Base-by-base conservation (phyloP, 345 rosid genomes). In the Gossypium bickii region DNA sequence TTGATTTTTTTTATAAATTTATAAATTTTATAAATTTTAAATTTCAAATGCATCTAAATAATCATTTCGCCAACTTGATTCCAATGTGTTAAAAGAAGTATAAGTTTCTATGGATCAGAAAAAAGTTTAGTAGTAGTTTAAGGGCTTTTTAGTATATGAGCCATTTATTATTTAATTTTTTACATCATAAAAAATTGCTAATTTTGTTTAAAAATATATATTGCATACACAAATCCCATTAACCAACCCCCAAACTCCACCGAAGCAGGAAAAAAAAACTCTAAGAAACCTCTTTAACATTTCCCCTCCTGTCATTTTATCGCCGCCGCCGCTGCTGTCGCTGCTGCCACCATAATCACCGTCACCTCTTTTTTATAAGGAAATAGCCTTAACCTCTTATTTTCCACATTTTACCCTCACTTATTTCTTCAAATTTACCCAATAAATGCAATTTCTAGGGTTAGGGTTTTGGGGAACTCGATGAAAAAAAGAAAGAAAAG, bases 401-500 rank as follows among this genome's bases (percentile, higher is more conserved):
- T 12, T 64, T 64, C 27, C 49, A 2, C 49, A n/a, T 64, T 64
- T 38, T 10, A 2, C 49, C 69, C 24, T 17, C 49, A 4, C 69
- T 34, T 10, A 4, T 3, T 64, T 43, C 49, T 18, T 16, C 49
- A 10, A 41, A 64, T 3, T 64, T 43, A 41, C 49, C 25, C 3
- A 29, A n/a, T 0, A 64, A 64, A 64, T 64, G 49, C n/a, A n/a
- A 41, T 41, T 64, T 64, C 27, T 64, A 41, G 69, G 69, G 51
- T 45, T 60, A 60, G 76, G 76, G 56, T 61, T 60, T 61, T 76
- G 53, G 48, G 34, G 13, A 67, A 11, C 34, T 79, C 73, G 70
- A 82, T 86, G 87, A 80, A 74, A 64, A 38, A 16, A 47, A 45
- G 56, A 47, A 67, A 8, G 55, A 68, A 29, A 69, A 58, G 8